A percentile compares a stretch with the other conserved stretches of the same genome.
These are phyloP conservation scores for Sarocladium strictum DNA, from an alignment of 2,329 filamentous ascomycete species.

Conservation along the genomic window DNA sequence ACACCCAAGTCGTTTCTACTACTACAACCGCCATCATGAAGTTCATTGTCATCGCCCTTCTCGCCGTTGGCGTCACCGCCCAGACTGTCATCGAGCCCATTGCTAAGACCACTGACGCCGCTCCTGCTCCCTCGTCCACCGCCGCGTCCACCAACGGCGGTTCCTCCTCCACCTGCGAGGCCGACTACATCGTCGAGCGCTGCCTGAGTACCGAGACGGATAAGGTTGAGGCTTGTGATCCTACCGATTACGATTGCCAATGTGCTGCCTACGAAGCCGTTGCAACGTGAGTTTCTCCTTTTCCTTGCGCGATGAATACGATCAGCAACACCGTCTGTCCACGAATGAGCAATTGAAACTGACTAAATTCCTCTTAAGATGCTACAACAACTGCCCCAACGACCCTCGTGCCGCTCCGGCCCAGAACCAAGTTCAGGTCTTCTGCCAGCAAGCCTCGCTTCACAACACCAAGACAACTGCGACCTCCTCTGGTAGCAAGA, in stretches of 20 bases:
- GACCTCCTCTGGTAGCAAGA: conserved; percentile 16
- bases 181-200: conserved; percentile 40
- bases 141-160: conserved; percentile 18
- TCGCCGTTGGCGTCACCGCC: conserved; percentile 30
- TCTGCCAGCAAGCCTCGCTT: conserved; percentile 40
- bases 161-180: conserved; percentile 29
- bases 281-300: conserved; percentile 36
- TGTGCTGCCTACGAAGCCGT: conserved; percentile 39
- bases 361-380: conserved; percentile 24
- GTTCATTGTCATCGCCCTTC: conserved; percentile 34
- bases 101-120: conserved; percentile 13
- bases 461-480: conserved; percentile 30
- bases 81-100: conserved; percentile 18
- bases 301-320: too few relatives aligned
- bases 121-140: conserved; percentile 22
- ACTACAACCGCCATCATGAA: conserved; percentile 30
- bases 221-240: conserved; percentile 31
- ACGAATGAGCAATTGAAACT: conserved; percentile 5
- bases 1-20: too few relatives aligned
- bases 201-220: conserved; percentile 35
- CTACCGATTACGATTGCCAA: conserved; percentile 39
- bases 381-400: conserved; percentile 53
- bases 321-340: too few relatives aligned
- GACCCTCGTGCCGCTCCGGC: conserved; percentile 31
- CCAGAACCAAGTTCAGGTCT: conserved; percentile 33